These are phyloP conservation scores for Ormosia emarginata DNA, from an alignment of 306 rosid genomes.

Conservation along the genomic window DNA sequence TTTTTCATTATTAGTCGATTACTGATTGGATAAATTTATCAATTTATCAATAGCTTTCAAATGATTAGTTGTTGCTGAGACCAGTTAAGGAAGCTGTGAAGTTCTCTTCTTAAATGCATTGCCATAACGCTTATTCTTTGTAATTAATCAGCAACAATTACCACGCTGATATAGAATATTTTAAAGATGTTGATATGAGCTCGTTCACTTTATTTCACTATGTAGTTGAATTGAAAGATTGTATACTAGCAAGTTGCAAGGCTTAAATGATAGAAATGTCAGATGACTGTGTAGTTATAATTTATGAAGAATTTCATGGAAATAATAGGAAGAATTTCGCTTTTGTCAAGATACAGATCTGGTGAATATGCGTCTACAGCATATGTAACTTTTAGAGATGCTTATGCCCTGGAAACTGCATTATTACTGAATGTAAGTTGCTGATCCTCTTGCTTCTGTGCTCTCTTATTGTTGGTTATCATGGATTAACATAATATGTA, in stretches of 20 bases:
- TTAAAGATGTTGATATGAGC: not conserved
- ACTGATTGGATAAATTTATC: not conserved
- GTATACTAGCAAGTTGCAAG: not conserved
- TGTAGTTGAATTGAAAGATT: not conserved
- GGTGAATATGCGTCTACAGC: conserved; percentile 60
- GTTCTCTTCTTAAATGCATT: not conserved
- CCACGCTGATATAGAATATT: not conserved
- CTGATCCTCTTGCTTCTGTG: not conserved
- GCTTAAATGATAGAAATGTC: not conserved
- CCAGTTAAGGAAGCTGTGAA: not conserved
- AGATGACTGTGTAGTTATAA: not conserved
- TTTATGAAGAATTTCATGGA: not conserved
- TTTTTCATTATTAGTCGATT: not conserved
- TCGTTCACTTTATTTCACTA: not conserved
- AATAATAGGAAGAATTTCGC: conserved; percentile 20
- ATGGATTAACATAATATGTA: not conserved
- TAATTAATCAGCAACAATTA: not conserved
- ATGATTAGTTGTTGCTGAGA: not conserved
- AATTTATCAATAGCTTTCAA: not conserved
- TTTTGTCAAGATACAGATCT: conserved; percentile 46
- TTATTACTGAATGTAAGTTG: conserved; percentile 70
- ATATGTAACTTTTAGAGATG: conserved; percentile 85
- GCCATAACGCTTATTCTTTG: not conserved
- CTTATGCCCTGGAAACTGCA: conserved; percentile 89
- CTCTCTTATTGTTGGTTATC: not conserved